Evolutionary conservation across 345 rosid genomes (phyloP).

Genomic region (Anacardium occidentale): DNA sequence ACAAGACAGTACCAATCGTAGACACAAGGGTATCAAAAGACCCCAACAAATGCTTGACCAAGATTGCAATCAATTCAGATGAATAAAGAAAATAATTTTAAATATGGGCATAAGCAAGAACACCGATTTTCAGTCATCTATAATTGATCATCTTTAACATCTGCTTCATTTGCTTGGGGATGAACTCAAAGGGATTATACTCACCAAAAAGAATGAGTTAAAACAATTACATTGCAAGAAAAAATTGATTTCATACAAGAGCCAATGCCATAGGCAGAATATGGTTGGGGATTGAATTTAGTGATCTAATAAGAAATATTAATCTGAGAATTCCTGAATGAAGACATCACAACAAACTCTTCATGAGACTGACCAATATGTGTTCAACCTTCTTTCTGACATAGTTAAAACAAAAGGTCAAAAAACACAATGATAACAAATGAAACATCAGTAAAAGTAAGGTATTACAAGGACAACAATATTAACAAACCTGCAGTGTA

Average conservation of each 20-base stretch:
- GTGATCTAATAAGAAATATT: neutral
- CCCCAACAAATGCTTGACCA: too few species aligned
- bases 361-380: neutral
- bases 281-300: neutral
- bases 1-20: neutral
- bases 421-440: constrained; percentile 1
- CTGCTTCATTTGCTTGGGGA: neutral
- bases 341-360: neutral
- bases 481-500: constrained; percentile 89
- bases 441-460: constrained; percentile 8
- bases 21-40: too few species aligned
- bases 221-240: neutral
- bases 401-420: neutral
- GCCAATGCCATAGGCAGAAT: neutral
- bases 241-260: neutral
- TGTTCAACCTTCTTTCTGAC: neutral
- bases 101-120: neutral
- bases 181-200: constrained; percentile 2
- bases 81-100: neutral
- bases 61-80: neutral
- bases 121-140: neutral
- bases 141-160: neutral
- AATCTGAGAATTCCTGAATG: neutral
- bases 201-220: neutral
- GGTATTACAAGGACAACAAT: constrained; percentile 11